Evolutionary conservation across 2,329 filamentous ascomycete species (phyloP), one percentile per base, ranked within the genome.

Genomic region (Fusarium sp.): DNA sequence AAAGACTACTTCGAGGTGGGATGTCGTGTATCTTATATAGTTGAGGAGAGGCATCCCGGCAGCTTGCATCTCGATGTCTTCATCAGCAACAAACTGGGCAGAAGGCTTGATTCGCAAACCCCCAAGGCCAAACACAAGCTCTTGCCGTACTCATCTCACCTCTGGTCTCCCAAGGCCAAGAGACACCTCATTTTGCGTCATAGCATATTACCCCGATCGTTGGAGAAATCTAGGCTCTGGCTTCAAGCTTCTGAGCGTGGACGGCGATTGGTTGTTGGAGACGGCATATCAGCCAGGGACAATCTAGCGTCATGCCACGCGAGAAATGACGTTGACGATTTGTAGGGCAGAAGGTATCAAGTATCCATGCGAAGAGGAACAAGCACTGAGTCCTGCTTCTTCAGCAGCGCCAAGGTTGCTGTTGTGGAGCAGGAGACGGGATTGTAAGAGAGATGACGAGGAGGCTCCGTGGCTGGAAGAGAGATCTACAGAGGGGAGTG

Each of bases 131-230:
- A 67, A 49, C 34, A 52, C 48, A 53, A 43, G 18, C 13, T 58
- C 45, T 49, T 64, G 61, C 47, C 13, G 38, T 58, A 38, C 34
- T 58, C 52, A 64, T 41, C 43, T 58, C 49, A 29, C 53, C 13
- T 25, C 24, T 47, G 24, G 20, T 30, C 46, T 52, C 46, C 10
- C 29, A 16, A 55, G 57, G 57, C 61, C 55, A 54, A 60, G 51
- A 64, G 59, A 67, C 34, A 69, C 71, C 67, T 74, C 69, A 72
- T 68, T 55, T 27, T 69, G 61, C 74, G 74, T 76, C 74, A 76
- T 76, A 69, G 74, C 66, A 56, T 62, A 38, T 51, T 62, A 55
- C 51, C 44, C 44, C 48, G 32, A 71, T 58, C 44, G 53, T 52
- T 30, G 55, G 16, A 66, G 40, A 68, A 65, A 51, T 67, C 43